Evolutionary conservation across 2,329 filamentous ascomycete species (phyloP), one percentile per base, ranked within the genome.

Genomic region (Fusarium beomiforme): DNA sequence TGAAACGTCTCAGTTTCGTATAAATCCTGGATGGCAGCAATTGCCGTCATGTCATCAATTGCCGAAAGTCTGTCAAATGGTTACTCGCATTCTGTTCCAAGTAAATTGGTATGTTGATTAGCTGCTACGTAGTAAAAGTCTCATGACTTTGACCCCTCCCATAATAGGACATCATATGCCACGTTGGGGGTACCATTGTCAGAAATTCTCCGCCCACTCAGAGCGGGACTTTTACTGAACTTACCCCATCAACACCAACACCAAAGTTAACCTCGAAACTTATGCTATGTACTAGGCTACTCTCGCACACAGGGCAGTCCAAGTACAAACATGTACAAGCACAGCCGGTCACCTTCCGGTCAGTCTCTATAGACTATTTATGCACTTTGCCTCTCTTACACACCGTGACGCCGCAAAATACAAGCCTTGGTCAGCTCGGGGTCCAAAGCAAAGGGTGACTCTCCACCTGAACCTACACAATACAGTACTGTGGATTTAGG

Each of bases 161-260:
- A n/a, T 33, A 65, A 43, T 53, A 51, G 39, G 11, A 34, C 39
- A 51, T 33, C 39, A 39, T 43, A 39, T 51, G 37, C 65, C 56
- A 76, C 72, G 76, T 76, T 76, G 74, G 74, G 74, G 74, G 73
- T 54, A 58, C 51, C 47, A 49, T 33, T 34, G 26, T 34, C 41
- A 57, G 54, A 46, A 59, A 68, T 65, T 64, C 58, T 46, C 64
- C 69, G 53, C 63, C 73, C 65, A 55, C 42, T 49, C 24, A 61
- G 34, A 49, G 31, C 33, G 41, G 37, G 42, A 24, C 16, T 24
- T 60, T 51, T 31, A n/a, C 29, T 10, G 29, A 29, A 29, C 47
- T n/a, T 50, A 50, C 39, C 53, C 61, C 58, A 62, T 62, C 60
- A 62, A 63, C 63, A 69, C 55, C 53, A 47, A 34, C 37, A 41